Conservation (phyloP, 1,284 basidiomycete species). For the Fomes fomentarius region DNA sequence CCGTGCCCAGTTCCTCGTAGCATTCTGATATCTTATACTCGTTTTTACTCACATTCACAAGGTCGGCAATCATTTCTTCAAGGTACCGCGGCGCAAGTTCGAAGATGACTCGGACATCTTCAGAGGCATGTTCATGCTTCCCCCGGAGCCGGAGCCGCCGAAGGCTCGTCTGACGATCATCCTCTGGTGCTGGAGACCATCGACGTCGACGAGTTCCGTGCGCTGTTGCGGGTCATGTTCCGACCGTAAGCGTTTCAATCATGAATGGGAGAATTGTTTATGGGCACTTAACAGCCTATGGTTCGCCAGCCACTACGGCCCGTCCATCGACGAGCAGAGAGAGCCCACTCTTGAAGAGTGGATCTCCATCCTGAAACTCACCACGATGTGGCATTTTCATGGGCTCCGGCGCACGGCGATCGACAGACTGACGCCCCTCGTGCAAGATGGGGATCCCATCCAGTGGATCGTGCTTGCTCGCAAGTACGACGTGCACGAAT, state of each 20-base stretch:
- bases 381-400: conserved; percentile 15
- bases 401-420: conserved; percentile 4
- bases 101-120: conserved; percentile 32
- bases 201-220: conserved; percentile 13
- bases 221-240: conserved; percentile 15
- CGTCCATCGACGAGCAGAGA: not conserved
- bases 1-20: not conserved
- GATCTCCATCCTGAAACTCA: conserved; percentile 16
- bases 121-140: conserved; percentile 31
- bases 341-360: conserved; percentile 8
- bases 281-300: not conserved
- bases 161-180: conserved; percentile 16
- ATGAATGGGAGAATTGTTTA: not conserved
- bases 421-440: not conserved
- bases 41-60: conserved; percentile 3
- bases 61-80: conserved; percentile 36
- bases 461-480: conserved; percentile 12
- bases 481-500: conserved; percentile 10
- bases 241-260: conserved; percentile 9
- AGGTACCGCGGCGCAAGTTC: conserved; percentile 33
- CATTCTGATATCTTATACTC: not conserved
- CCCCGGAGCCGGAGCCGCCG: conserved; percentile 5
- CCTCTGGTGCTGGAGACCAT: conserved; percentile 20
- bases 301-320: not conserved
- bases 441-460: conserved; percentile 2